Conservation (phyloP, 1,139 yeast genomes). For the Candida freyschussii region DNA sequence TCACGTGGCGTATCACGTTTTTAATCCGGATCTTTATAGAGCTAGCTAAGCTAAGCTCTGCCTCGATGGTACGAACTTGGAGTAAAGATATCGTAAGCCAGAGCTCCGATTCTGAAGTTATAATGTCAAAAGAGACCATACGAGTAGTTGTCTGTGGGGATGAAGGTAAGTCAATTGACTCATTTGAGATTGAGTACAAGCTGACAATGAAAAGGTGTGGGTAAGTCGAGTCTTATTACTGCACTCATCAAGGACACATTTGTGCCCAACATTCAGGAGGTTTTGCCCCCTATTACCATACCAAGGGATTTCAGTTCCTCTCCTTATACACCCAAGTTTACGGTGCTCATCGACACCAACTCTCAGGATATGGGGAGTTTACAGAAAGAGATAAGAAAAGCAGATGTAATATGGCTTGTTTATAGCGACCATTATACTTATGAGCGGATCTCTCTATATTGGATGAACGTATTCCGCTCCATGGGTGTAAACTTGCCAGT, state of each 20-base stretch:
- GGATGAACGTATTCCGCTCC: slow-evolving; percentile 92
- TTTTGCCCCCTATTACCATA: slow-evolving; percentile 78
- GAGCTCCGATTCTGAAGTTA: no score
- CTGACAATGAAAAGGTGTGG: slow-evolving; percentile 44
- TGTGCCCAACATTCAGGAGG: slow-evolving; percentile 68
- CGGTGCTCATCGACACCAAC: slow-evolving; percentile 75
- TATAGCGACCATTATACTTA: slow-evolving; percentile 92
- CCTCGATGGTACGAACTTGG: no score
- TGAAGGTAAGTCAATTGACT: slow-evolving; percentile 40
- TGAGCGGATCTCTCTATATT: slow-evolving; percentile 82
- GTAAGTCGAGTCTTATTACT: slow-evolving; percentile 71
- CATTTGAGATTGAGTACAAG: not conserved
- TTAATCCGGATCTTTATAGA: no score
- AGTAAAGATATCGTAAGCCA: no score
- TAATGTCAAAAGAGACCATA: slow-evolving; percentile 50
- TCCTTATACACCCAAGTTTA: slow-evolving; percentile 58
- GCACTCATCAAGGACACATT: slow-evolving; percentile 76
- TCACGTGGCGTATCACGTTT: no score
- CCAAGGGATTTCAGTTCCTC: slow-evolving; percentile 59
- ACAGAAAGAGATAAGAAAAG: slow-evolving; percentile 71
- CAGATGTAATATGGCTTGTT: slow-evolving; percentile 90
- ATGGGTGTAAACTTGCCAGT: slow-evolving; percentile 91
- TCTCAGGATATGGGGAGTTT: slow-evolving; percentile 57
- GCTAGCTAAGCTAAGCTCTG: no score
- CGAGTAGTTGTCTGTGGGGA: slow-evolving; percentile 94